Base-by-base conservation (phyloP, 305 asterid genomes). In the Fraxinus nigra region DNA sequence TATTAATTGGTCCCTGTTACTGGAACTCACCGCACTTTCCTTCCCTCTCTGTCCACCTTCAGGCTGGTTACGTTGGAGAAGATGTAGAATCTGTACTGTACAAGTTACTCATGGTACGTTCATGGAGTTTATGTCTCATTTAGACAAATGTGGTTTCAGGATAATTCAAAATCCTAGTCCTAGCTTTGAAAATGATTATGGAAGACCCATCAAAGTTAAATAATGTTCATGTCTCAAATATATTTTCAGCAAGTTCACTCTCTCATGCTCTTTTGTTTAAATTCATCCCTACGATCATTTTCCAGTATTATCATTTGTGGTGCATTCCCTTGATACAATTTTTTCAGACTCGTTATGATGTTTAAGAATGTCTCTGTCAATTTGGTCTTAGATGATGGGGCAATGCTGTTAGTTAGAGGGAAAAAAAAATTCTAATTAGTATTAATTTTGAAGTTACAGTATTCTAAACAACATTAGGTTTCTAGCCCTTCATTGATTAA, bases 11-110 rank as follows among this genome's bases (percentile, higher is more conserved):
- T 35, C 30, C 59, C 43, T 28, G 3, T 61, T 72, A 63, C 51
- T 69, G 75, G 28, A 6, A 79, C 72, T 77, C 51, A 70, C 48
- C 78, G 30, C 43, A 65, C 72, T 24, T 18, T 51, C 24, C 69
- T 11, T 81, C 22, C 82, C 72, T 51, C 54, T 69, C 76, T 38
- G 43, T 77, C 65, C 79, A 78, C 76, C 85, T 82, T 34, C 93
- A 93, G 98, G 97, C 97, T 65, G 98, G 98, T 81, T 94, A 94
- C 88, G 94, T 91, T 40, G 98, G 98, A 61, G 97, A 94, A 89
- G 98, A 94, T 88, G 98, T 91, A 86, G 98, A 92, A 84, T 94
- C 98, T 65, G 82, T 94, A 78, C 81, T 94, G 80, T 89, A 86
- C 90, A 92, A 94, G 84, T 85, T 94, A 82, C 97, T 94, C 76